Base-by-base conservation (phyloP, 345 rosid species). In the Aurinia saxatilis region DNA sequence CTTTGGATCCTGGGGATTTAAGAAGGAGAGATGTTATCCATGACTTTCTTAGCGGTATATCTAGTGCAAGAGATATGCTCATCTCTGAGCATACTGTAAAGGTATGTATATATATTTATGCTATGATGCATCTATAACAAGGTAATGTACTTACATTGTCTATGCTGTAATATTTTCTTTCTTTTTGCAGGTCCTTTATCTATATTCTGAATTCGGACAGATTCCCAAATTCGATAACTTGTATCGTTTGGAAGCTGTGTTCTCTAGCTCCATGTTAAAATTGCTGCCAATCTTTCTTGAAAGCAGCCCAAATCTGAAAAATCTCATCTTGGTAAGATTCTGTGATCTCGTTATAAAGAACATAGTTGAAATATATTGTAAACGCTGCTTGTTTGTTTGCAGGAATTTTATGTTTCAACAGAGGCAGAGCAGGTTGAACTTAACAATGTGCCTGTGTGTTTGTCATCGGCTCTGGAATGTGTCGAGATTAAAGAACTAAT, bases 231-330 rank as follows among this genome's bases (percentile, higher is more conserved):
- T 64, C 23, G 1, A 33, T 7, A 13, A 6, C 33, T 44, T 64
- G 34, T 4, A 15, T 18, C 23, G 9, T 52, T 29, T 64, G 50
- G 10, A 65, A 0, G 69, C 18, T 18, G n/a, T 2, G 0, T 33
- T 65, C 25, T 18, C 25, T 0, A 10, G 7, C 16, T 0, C 11
- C 7, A 6, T 1, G 12, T 31, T 52, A 52, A 8, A 41, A 6
- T 15, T 30, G 0, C 31, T 52, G 6, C 60, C 35, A 19, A 8
- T 5, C 12, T 64, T 51, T 64, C 51, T 64, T 52, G 51, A 64
- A 8, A 51, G 51, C 39, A 51, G 21, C 11, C 68, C 52, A 3
- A 64, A 64, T 41, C 34, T 64, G 34, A 64, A 31, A 18, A 13
- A 10, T 1, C 51, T 64, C 12, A 15, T 40, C 15, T 6, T 64